Percentiles rank a stretch among this genome's conserved stretches.
Conservation (phyloP, 768 basidiomycete species). For the Kwoniella pini region DNA sequence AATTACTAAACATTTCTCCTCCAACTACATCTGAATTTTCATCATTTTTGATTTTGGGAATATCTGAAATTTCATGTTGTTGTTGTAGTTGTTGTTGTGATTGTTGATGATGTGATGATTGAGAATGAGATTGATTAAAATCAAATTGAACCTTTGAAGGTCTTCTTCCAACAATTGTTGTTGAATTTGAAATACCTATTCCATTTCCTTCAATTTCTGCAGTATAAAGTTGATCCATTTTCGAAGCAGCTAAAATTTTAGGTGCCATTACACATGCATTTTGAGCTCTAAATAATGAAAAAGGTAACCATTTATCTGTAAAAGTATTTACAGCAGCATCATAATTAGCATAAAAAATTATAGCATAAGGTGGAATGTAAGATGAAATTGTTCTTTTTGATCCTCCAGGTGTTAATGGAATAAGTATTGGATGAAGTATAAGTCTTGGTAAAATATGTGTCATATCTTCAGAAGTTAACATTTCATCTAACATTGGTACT, state of each 20-base stretch:
- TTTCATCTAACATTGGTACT: conserved; percentile 52
- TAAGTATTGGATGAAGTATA: conserved; percentile 46
- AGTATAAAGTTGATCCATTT: conserved; percentile 19
- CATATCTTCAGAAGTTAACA: conserved; percentile 49
- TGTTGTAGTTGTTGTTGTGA: not conserved
- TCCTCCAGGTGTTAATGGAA: conserved; percentile 47
- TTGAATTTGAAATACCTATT: not conserved
- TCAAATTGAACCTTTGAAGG: conserved; percentile 54
- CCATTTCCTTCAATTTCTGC: not conserved
- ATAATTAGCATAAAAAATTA: conserved; percentile 54
- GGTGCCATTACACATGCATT: conserved; percentile 51
- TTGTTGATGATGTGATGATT: too few relatives aligned
- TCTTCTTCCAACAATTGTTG: conserved; percentile 21
- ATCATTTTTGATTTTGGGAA: not conserved
- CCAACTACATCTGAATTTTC: not conserved
- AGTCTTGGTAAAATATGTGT: conserved; percentile 48
- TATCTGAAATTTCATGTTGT: not conserved
- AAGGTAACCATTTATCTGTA: conserved; percentile 53
- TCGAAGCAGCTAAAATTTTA: conserved; percentile 22
- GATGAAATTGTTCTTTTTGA: conserved; percentile 3
- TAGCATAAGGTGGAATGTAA: conserved; percentile 48
- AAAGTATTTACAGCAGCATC: conserved; percentile 52
- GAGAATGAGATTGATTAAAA: conserved; percentile 11
- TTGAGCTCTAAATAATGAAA: conserved; percentile 52
- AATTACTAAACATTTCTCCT: conserved; percentile 15